A percentile compares a stretch with the other conserved stretches of the same genome.
Evolutionary conservation across 2,329 filamentous ascomycete genomes (phyloP).

Genomic region (Penicillium glabrum): DNA sequence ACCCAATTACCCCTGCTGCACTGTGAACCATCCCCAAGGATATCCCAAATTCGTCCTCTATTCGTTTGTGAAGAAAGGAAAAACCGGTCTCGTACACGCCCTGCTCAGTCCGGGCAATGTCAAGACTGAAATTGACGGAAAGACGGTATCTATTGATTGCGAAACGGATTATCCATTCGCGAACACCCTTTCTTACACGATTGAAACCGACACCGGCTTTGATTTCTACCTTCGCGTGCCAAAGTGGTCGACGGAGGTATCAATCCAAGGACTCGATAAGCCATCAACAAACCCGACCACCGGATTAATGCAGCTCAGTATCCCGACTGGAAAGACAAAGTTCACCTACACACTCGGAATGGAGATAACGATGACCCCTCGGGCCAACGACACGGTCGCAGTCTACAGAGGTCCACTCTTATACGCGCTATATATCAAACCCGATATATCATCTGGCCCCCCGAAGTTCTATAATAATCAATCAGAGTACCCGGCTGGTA

Average conservation of each 20-base stretch:
- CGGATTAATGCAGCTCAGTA: constrained; percentile 34
- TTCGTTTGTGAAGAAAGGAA: constrained; percentile 46
- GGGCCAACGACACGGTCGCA: constrained; percentile 45
- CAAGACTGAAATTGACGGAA: constrained; percentile 37
- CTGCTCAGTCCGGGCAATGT: constrained; percentile 51
- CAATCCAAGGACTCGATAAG: constrained; percentile 12
- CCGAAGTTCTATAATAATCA: constrained; percentile 12
- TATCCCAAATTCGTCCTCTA: constrained; percentile 57
- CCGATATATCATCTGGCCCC: constrained; percentile 25
- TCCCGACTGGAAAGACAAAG: constrained; percentile 22
- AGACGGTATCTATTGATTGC: constrained; percentile 45
- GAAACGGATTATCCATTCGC: constrained; percentile 54
- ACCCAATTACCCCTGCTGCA: constrained; percentile 56
- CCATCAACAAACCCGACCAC: constrained; percentile 32
- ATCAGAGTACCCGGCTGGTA: constrained; percentile 23
- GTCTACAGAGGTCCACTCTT: constrained; percentile 48
- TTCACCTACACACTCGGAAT: constrained; percentile 37
- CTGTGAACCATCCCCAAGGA: constrained; percentile 59
- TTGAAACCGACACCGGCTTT: constrained; percentile 38
- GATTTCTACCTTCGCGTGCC: constrained; percentile 51
- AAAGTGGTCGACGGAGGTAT: constrained; percentile 37
- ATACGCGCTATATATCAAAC: constrained; percentile 43
- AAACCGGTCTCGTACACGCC: constrained; percentile 51
- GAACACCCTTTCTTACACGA: constrained; percentile 41
- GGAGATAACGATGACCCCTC: constrained; percentile 32